Evolutionary conservation across 2,329 filamentous ascomycete species (phyloP).

Genomic region (Colletotrichum plurivorum): DNA sequence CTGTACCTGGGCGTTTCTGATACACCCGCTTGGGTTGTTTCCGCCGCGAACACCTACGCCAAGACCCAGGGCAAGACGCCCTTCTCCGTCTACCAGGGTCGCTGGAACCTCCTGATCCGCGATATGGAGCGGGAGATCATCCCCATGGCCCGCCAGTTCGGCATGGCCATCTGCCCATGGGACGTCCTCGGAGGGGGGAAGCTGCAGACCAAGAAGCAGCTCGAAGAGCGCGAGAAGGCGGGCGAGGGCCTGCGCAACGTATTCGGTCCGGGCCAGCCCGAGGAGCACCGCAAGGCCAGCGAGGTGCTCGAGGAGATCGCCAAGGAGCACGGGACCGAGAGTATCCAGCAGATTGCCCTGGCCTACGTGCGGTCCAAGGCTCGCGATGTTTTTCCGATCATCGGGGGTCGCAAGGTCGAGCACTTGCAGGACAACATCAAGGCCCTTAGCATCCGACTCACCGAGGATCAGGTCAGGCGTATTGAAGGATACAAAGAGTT

Average conservation of each 20-base stretch:
- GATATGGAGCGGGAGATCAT: slow-evolving; percentile 59
- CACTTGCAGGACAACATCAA: slow-evolving; percentile 69
- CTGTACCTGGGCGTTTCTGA: slow-evolving; percentile 58
- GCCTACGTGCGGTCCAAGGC: slow-evolving; percentile 67
- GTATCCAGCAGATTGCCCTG: slow-evolving; percentile 71
- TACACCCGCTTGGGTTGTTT: slow-evolving; percentile 57
- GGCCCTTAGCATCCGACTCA: slow-evolving; percentile 64
- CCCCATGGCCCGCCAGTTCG: slow-evolving; percentile 57
- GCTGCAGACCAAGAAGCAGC: slow-evolving; percentile 58
- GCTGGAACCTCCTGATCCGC: slow-evolving; percentile 51
- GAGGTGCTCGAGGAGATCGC: slow-evolving; percentile 73
- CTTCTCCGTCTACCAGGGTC: slow-evolving; percentile 57
- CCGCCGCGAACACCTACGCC: slow-evolving; percentile 56
- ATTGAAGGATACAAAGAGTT: slow-evolving; percentile 69
- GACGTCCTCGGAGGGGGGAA: slow-evolving; percentile 69
- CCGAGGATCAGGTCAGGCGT: slow-evolving; percentile 65
- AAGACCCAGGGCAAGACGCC: slow-evolving; percentile 51
- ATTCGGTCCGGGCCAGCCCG: slow-evolving; percentile 53
- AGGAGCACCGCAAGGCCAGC: slow-evolving; percentile 66
- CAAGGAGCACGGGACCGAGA: slow-evolving; percentile 65
- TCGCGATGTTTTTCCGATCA: slow-evolving; percentile 66
- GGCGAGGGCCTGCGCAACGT: slow-evolving; percentile 57
- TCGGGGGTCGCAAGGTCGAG: slow-evolving; percentile 66
- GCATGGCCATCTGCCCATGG: slow-evolving; percentile 72
- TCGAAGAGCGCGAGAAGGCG: slow-evolving; percentile 47